Percentiles rank a stretch among this genome's conserved stretches.
phyloP scores from a whole-genome alignment of 1,284 basidiomycete species.

The Amylostereum areolatum region DNA sequence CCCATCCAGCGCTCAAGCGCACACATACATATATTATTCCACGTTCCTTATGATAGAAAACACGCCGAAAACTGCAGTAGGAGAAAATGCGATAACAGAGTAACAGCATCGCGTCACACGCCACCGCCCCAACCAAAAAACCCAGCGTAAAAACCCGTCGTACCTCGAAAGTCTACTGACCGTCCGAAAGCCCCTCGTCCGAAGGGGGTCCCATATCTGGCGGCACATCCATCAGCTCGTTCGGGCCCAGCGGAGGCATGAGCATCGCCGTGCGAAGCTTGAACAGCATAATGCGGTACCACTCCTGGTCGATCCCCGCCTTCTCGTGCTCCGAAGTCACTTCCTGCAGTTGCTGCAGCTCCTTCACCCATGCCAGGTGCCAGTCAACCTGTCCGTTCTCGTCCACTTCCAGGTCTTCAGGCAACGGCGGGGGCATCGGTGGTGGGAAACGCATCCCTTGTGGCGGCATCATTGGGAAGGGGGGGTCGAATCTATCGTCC shows the following conservation, averaged over 20 bases:
- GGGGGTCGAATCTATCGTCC: conserved; percentile 53
- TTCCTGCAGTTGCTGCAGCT: conserved; percentile 64
- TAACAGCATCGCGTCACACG: no score
- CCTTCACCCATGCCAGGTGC: conserved; percentile 72
- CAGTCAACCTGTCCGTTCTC: conserved; percentile 75
- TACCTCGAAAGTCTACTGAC: no score
- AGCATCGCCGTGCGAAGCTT: conserved; percentile 65
- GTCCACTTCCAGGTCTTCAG: conserved; percentile 63
- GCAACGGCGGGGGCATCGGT: conserved; percentile 44
- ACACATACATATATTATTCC: no score
- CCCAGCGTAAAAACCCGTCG: no score
- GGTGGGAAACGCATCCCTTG: conserved; percentile 56
- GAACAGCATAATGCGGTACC: conserved; percentile 78
- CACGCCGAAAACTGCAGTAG: no score
- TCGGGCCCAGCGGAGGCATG: conserved; percentile 36
- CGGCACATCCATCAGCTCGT: conserved; percentile 10
- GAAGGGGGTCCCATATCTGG: not conserved
- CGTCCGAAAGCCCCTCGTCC: no score
- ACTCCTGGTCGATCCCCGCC: conserved; percentile 67
- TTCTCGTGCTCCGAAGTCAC: conserved; percentile 75
- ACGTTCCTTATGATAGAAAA: no score
- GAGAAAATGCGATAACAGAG: no score
- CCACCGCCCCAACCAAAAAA: no score
- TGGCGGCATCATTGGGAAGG: conserved; percentile 55
- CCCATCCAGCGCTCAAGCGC: no score